Percentiles rank a stretch among this genome's conserved stretches.
phyloP scores from a whole-genome alignment of 2,329 filamentous ascomycete genomes.

The Aspergillus pseudotamarii region DNA sequence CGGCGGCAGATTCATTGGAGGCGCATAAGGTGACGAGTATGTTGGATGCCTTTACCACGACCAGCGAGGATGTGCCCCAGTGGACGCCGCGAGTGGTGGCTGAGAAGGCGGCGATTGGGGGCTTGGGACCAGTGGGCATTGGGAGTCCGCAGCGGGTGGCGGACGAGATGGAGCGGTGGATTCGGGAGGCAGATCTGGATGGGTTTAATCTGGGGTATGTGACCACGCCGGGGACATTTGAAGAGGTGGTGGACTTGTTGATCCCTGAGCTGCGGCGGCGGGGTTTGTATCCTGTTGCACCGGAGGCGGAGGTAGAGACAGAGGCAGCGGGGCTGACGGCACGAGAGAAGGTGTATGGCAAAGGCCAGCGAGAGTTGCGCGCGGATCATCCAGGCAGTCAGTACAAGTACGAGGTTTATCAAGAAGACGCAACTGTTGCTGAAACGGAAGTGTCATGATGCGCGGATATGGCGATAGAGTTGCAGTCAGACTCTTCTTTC shows the following conservation, averaged over 20 bases:
- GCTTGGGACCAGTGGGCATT: slow-evolving; percentile 52
- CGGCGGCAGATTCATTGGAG: slow-evolving; percentile 57
- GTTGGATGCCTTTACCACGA: slow-evolving; percentile 53
- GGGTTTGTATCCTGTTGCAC: slow-evolving; percentile 45
- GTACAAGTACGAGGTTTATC: slow-evolving; percentile 66
- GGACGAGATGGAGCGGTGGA: slow-evolving; percentile 53
- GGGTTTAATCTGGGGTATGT: slow-evolving; percentile 51
- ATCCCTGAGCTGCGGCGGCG: slow-evolving; percentile 51
- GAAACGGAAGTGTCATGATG: neutral
- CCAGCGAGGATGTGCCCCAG: slow-evolving; percentile 50
- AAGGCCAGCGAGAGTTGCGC: slow-evolving; percentile 59
- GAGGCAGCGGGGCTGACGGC: slow-evolving; percentile 46
- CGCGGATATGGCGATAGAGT: neutral
- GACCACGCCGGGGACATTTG: slow-evolving; percentile 55
- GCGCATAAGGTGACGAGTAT: slow-evolving; percentile 55
- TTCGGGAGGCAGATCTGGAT: slow-evolving; percentile 47
- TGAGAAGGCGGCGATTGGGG: slow-evolving; percentile 52
- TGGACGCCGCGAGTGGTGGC: slow-evolving; percentile 52
- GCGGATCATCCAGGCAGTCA: slow-evolving; percentile 61
- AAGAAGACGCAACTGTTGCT: slow-evolving; percentile 48
- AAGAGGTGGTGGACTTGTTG: slow-evolving; percentile 54
- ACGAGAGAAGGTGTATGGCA: slow-evolving; percentile 65
- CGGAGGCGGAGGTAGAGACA: slow-evolving; percentile 9
- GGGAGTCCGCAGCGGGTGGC: slow-evolving; percentile 51
- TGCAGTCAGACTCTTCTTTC: neutral